Evolutionary conservation across 192 early-diverging fungal species (phyloP).

Genomic region (Diversispora eburnea): DNA sequence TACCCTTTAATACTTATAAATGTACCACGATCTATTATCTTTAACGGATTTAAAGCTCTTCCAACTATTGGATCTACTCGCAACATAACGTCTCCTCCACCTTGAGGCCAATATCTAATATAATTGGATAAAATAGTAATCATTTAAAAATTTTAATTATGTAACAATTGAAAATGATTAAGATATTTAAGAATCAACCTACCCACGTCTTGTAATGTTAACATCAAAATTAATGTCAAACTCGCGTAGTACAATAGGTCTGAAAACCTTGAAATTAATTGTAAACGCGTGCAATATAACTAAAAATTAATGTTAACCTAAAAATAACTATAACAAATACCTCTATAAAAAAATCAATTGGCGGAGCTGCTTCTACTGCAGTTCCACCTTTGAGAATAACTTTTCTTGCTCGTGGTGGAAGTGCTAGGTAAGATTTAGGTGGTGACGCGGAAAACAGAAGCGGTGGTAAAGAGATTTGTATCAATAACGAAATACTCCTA

Average conservation of each 20-base stretch:
- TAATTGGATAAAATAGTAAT: background rate
- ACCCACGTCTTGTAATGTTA: slow-evolving; percentile 14
- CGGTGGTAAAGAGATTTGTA: slow-evolving; percentile 36
- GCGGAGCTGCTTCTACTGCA: slow-evolving; percentile 20
- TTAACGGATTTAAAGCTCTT: slow-evolving; percentile 17
- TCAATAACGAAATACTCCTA: slow-evolving; percentile 37
- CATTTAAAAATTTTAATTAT: background rate
- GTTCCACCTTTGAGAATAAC: slow-evolving; percentile 42
- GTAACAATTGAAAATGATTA: background rate
- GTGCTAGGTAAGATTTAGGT: background rate
- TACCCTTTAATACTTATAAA: slow-evolving; percentile 20
- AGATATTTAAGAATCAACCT: background rate
- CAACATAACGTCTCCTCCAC: slow-evolving; percentile 33
- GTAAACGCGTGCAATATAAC: background rate
- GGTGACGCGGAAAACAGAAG: slow-evolving; percentile 34
- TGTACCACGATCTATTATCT: slow-evolving; percentile 10
- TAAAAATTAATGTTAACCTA: background rate
- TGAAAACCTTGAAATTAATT: slow-evolving; percentile 23
- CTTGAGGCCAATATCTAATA: slow-evolving; percentile 35
- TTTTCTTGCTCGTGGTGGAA: slow-evolving; percentile 1
- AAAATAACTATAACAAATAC: slow-evolving; percentile 10
- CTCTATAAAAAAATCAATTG: slow-evolving; percentile 29
- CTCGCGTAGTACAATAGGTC: slow-evolving; percentile 26
- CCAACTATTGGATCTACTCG: slow-evolving; percentile 28
- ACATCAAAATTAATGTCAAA: slow-evolving; percentile 31